Conservation (phyloP, 192 early-diverging fungal species). For the Coemansia sp. region DNA sequence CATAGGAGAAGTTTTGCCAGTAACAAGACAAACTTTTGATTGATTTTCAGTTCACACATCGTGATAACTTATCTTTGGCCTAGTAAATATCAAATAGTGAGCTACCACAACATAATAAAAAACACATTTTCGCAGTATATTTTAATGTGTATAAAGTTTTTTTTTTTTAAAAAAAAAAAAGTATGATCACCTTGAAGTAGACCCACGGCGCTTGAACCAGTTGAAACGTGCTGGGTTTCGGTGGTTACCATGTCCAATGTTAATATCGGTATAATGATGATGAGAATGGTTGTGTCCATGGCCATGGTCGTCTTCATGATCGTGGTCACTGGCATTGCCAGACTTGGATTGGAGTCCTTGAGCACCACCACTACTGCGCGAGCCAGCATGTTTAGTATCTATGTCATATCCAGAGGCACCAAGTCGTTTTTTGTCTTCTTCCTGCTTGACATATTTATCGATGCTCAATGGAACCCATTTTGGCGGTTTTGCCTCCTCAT, state of each 20-base stretch:
- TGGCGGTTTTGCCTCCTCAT: too few species aligned
- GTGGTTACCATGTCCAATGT: too few species aligned
- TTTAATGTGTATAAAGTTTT: constrained; percentile 1
- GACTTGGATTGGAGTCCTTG: constrained; percentile 30
- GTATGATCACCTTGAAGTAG: constrained; percentile 37
- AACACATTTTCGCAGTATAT: too few species aligned
- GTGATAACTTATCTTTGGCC: too few species aligned
- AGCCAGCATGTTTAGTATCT: neutral
- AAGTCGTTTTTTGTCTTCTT: constrained; percentile 36
- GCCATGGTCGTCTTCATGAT: constrained; percentile 16
- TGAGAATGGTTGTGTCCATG: constrained; percentile 8
- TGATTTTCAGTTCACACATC: too few species aligned
- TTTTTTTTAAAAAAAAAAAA: neutral
- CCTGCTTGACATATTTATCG: constrained; percentile 52
- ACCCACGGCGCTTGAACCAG: constrained; percentile 56
- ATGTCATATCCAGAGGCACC: neutral
- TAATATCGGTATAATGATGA: too few species aligned
- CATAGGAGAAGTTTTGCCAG: too few species aligned
- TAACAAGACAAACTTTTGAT: too few species aligned
- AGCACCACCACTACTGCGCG: constrained; percentile 4
- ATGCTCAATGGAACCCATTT: constrained; percentile 39
- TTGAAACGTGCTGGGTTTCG: constrained; percentile 37
- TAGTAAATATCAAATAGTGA: too few species aligned
- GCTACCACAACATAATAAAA: too few species aligned
- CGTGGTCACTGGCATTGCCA: constrained; percentile 41